Base-by-base conservation (phyloP, 805 yeast genomes). In the Candida tammaniensis region DNA sequence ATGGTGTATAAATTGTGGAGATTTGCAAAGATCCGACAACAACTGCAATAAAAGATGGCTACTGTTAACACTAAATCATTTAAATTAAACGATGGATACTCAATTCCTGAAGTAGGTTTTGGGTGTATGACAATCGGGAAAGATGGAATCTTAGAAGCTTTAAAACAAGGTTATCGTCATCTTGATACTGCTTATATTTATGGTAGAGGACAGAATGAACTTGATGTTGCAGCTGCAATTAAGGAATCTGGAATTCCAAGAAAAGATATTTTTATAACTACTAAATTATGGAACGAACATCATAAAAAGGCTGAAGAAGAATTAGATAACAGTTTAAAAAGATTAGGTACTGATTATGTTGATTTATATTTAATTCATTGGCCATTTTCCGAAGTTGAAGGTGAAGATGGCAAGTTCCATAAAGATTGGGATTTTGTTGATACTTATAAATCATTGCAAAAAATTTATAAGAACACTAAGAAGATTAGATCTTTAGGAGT, bases 281-380 rank as follows among this genome's bases (percentile, higher is more conserved):
- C 95, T 39, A 87, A 87, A 68, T 69, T 87, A 47, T 87, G 96
- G 96, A 87, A 87, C 70, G 73, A 68, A 47, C 82, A 54, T 72
- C 42, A 45, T 28, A 43, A 48, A n/a, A 50, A 48, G 11, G 55
- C 45, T 3, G 34, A 33, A 4, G 27, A 38, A 14, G 46, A 42
- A 16, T 37, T 52, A 12, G 39, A 45, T 7, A 39, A 39, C 5
- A 64, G 74, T 1, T 56, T 76, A 51, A 43, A 64, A 32, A 68
- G 66, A 23, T 59, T 79, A 51, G 62, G 61, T 0, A 51, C 72
- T 21, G 74, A 71, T 3, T 79, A 80, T 49, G 66, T 78, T 26
- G 87, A 81, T 48, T 59, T 80, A 40, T 78, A 72, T 43, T 59
- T 83, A 48, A 51, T 82, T 22, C 91, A 82, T 49, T 87, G 85